Base-by-base conservation (phyloP, 140 eudicot genomes). In the Senecio squalidus region DNA sequence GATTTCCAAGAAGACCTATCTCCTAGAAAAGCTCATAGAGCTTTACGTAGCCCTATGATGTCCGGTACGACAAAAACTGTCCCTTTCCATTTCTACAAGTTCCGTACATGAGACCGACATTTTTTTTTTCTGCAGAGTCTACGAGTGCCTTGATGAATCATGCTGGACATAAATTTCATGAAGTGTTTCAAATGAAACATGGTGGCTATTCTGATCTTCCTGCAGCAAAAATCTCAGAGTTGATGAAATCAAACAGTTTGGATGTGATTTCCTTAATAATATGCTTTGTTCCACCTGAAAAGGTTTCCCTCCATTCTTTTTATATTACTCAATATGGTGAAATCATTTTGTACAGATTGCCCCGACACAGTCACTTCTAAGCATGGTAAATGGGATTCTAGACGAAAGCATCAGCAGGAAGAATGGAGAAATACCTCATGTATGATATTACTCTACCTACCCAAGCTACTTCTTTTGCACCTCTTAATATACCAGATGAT, bases 371-470 rank as follows among this genome's bases (percentile, higher is more conserved):
- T 92, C 98, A 38, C 93, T 92, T 17, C 64, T 92, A 44, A 81
- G 89, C 73, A 78, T 92, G 58, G 86, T 92, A 47, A 92, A 82
- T 36, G 83, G 93, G 44, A 87, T 92, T 69, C 57, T 92, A 68
- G 95, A 92, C 14, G 96, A 92, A 73, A 81, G 95, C 70, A 66
- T 83, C 54, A 89, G 82, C 67, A 74, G 92, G 54, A 92, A 84
- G 82, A 81, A 70, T 39, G 86, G 84, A 22, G 98, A 87, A 74
- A 81, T 92, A 69, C 98, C 98, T 76, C 89, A 88, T 60, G 98
- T 92, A 81, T 43, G 91, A 29, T 23, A 23, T 53, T 40, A 33
- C 27, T 14, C 16, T 45, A 38, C n/a, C 13, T 38, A 15, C n/a
- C n/a, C n/a, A n/a, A n/a, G n/a, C n/a, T n/a, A n/a, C n/a, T n/a